Percentiles rank a stretch among this genome's conserved stretches.
Evolutionary conservation across 495 filamentous ascomycete genomes (phyloP).

Genomic region (Echria macrotheca): DNA sequence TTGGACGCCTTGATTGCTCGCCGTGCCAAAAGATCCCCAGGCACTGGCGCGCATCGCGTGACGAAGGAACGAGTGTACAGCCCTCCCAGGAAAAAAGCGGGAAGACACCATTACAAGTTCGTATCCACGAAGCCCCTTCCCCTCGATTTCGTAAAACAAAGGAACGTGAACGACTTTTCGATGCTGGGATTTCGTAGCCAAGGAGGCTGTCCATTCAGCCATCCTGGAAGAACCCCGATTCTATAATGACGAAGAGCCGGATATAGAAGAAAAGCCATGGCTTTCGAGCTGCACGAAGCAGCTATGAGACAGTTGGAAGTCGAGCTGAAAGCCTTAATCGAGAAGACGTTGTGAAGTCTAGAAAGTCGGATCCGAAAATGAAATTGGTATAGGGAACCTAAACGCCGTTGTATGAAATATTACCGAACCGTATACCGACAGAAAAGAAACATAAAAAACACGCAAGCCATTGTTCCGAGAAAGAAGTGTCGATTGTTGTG

Average conservation of each 20-base stretch:
- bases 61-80: no score
- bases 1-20: constrained; percentile 11
- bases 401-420: constrained; percentile 34
- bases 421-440: constrained; percentile 31
- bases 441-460: constrained; percentile 23
- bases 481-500: no score
- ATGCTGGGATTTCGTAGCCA: not conserved
- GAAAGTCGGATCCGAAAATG: constrained; percentile 20
- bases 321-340: not conserved
- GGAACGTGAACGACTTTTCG: constrained; percentile 1
- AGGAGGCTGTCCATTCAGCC: not conserved
- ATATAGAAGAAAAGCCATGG: no score
- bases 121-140: constrained; percentile 1
- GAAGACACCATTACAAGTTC: constrained; percentile 9
- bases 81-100: no score
- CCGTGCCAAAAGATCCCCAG: no score
- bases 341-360: constrained; percentile 28
- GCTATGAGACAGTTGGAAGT: not conserved
- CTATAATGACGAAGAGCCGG: no score
- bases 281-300: not conserved
- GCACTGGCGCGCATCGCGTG: no score
- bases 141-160: not conserved
- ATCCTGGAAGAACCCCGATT: not conserved
- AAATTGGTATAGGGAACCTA: constrained; percentile 17
- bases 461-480: constrained; percentile 13